phyloP scores from a whole-genome alignment of 768 basidiomycete species.

The Calocybe indica region DNA sequence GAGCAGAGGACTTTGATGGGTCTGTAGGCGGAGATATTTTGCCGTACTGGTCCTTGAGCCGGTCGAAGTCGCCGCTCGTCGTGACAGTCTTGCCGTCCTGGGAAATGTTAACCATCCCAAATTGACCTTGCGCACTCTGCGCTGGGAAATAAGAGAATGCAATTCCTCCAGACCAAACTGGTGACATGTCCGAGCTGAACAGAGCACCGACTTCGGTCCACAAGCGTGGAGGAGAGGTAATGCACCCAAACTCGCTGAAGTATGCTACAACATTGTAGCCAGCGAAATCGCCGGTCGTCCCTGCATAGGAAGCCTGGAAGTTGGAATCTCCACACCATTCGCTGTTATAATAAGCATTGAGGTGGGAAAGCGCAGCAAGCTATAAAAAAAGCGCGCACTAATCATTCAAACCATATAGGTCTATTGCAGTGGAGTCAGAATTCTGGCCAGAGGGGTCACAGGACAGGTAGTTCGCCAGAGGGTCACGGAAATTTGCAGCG shows the following conservation, averaged over 20 bases:
- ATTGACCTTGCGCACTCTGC: slow-evolving; percentile 61
- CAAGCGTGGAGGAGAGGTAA: slow-evolving; percentile 50
- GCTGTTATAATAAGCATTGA: slow-evolving; percentile 30
- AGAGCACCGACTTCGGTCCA: slow-evolving; percentile 80
- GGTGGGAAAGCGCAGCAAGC: slow-evolving; percentile 1
- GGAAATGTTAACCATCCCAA: slow-evolving; percentile 81
- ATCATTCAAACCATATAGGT: slow-evolving; percentile 84
- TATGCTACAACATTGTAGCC: slow-evolving; percentile 77
- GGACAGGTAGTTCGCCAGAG: slow-evolving; percentile 72
- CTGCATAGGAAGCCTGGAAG: slow-evolving; percentile 51
- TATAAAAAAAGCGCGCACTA: slow-evolving; percentile 48
- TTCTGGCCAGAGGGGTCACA: slow-evolving; percentile 57
- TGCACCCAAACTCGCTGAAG: slow-evolving; percentile 86
- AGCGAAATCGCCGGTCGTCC: slow-evolving; percentile 47
- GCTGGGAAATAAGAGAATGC: slow-evolving; percentile 92
- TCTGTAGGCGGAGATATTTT: slow-evolving; percentile 53
- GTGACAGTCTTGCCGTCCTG: slow-evolving; percentile 61
- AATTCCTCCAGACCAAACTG: slow-evolving; percentile 84
- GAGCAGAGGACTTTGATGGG: slow-evolving; percentile 37
- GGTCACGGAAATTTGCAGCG: slow-evolving; percentile 49
- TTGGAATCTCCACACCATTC: slow-evolving; percentile 76
- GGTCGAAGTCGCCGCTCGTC: slow-evolving; percentile 60
- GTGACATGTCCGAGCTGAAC: slow-evolving; percentile 65
- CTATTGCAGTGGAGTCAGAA: slow-evolving; percentile 60
- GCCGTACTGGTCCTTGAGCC: slow-evolving; percentile 57